Conservation (phyloP, 768 basidiomycete genomes). For the Harrya chromipes region DNA sequence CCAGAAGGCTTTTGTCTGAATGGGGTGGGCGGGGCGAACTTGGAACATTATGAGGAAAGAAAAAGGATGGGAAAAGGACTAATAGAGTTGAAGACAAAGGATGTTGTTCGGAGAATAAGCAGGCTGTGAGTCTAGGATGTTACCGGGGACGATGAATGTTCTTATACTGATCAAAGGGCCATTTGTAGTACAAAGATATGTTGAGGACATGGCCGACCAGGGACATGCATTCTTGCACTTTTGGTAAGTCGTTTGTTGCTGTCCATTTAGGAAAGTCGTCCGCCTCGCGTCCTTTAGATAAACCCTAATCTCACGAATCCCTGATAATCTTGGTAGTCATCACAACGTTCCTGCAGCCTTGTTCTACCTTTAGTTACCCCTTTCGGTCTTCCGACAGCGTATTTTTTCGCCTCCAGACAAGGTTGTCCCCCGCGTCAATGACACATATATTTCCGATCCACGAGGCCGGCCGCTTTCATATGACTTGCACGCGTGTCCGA, state of each 20-base stretch:
- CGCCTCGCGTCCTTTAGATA: conserved; percentile 12
- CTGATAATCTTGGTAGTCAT: conserved; percentile 25
- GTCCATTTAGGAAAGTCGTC: conserved; percentile 27
- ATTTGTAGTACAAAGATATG: conserved; percentile 36
- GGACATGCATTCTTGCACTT: conserved; percentile 26
- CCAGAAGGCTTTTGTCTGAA: conserved; percentile 36
- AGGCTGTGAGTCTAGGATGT: conserved; percentile 16
- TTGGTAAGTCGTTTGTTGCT: conserved; percentile 36
- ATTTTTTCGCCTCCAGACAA: conserved; percentile 13
- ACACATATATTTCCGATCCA: conserved; percentile 13
- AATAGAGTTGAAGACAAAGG: conserved; percentile 21
- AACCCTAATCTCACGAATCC: conserved; percentile 19
- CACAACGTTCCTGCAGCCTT: conserved; percentile 28
- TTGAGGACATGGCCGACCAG: conserved; percentile 16
- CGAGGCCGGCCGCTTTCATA: conserved; percentile 16
- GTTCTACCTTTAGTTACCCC: conserved; percentile 27
- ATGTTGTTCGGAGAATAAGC: conserved; percentile 10
- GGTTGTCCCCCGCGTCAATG: conserved; percentile 16
- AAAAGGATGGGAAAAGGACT: conserved; percentile 11
- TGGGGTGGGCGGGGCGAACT: conserved; percentile 34
- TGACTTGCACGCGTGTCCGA: conserved; percentile 21
- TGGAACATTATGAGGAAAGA: conserved; percentile 31
- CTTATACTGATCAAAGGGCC: conserved; percentile 29
- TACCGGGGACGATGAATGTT: conserved; percentile 12
- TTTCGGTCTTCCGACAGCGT: not conserved